Percentiles rank a stretch among this genome's conserved stretches.
Evolutionary conservation across 2,329 filamentous ascomycete species (phyloP).

Genomic region (Calonectria pteridis): DNA sequence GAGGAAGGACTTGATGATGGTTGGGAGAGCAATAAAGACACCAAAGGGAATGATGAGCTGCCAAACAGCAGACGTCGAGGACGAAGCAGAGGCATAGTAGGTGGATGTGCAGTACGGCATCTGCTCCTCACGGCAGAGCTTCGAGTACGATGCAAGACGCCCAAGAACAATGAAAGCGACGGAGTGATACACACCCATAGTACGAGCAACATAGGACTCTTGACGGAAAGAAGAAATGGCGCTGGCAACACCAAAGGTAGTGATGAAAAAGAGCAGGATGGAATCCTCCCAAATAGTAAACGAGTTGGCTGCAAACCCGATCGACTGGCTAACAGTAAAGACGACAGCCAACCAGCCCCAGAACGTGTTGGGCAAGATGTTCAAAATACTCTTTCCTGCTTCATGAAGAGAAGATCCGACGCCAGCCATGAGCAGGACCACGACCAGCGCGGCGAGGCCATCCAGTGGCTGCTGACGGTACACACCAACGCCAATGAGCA

Average conservation of each 20-base stretch:
- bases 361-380: conserved; percentile 76
- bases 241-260: conserved; percentile 85
- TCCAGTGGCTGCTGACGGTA: conserved; percentile 50
- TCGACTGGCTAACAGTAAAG: conserved; percentile 88
- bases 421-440: conserved; percentile 55
- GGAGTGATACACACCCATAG: conserved; percentile 87
- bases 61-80: conserved; percentile 93
- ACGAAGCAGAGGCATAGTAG: conserved; percentile 92
- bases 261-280: conserved; percentile 91
- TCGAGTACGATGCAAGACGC: conserved; percentile 86
- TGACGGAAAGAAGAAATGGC: conserved; percentile 82
- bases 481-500: conserved; percentile 46
- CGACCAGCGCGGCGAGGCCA: conserved; percentile 55
- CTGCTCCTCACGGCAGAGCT: conserved; percentile 96
- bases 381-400: conserved; percentile 58
- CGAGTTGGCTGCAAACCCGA: conserved; percentile 96
- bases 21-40: conserved; percentile 78
- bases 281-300: conserved; percentile 99
- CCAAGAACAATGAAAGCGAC: conserved; percentile 84
- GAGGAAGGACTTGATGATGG: conserved; percentile 84
- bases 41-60: conserved; percentile 84
- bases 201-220: conserved; percentile 73
- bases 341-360: conserved; percentile 91
- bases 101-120: conserved; percentile 97
- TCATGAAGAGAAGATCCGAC: conserved; percentile 58